phyloP scores from a whole-genome alignment of 257 asterid species.

The Salvia splendens region DNA sequence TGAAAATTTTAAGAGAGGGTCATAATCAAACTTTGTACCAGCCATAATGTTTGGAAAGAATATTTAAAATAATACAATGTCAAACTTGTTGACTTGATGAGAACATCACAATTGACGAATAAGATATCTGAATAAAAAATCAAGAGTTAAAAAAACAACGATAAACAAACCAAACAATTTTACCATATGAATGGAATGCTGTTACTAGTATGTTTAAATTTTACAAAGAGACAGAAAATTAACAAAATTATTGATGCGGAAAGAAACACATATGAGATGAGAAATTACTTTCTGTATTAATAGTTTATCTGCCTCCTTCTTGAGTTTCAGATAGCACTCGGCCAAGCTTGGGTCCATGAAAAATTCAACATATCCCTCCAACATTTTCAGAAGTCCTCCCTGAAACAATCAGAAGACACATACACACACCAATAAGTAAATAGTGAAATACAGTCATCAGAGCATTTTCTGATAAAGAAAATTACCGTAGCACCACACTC shows the following conservation, averaged over 20 bases:
- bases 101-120: neutral
- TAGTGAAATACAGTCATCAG: constrained; percentile 4
- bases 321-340: constrained; percentile 81
- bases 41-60: neutral
- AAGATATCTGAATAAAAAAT: neutral
- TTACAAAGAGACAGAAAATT: neutral
- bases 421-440: neutral
- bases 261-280: neutral
- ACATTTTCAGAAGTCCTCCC: constrained; percentile 89
- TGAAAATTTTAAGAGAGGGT: neutral
- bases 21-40: neutral
- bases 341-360: constrained; percentile 90
- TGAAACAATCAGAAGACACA: constrained; percentile 35
- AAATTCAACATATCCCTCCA: constrained; percentile 84
- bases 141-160: neutral
- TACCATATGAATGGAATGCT: neutral
- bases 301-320: constrained; percentile 69
- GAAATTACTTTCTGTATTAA: constrained; percentile 68
- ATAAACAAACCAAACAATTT: neutral
- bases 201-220: neutral
- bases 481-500: constrained; percentile 65
- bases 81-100: neutral
- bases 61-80: neutral
- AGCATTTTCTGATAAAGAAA: constrained; percentile 26
- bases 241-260: neutral